Evolutionary conservation across 1,284 basidiomycete species (phyloP).

Genomic region (Ustilago nuda): DNA sequence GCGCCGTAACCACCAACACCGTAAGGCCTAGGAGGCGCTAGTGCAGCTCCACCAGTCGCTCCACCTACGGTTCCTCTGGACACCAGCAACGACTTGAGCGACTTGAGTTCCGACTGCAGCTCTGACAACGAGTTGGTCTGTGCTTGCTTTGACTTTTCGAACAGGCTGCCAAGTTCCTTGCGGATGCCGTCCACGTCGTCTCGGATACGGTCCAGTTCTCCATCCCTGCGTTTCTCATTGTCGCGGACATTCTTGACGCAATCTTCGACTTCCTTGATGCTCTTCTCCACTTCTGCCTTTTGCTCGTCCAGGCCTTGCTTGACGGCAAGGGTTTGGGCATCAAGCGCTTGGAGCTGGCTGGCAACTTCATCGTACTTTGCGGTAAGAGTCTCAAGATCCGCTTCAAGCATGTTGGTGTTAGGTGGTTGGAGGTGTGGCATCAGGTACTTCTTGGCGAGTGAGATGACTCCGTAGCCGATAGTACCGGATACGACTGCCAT

Average conservation of each 20-base stretch:
- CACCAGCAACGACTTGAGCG: constrained; percentile 90
- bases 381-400: constrained; percentile 83
- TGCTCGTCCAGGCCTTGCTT: constrained; percentile 84
- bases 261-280: constrained; percentile 82
- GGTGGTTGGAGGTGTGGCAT: constrained; percentile 92
- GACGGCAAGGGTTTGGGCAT: constrained; percentile 80
- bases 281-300: constrained; percentile 79
- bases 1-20: constrained; percentile 35
- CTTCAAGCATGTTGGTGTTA: constrained; percentile 86
- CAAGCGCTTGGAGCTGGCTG: constrained; percentile 77
- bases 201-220: constrained; percentile 87
- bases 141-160: constrained; percentile 88
- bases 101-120: constrained; percentile 93
- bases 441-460: constrained; percentile 91
- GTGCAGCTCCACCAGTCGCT: constrained; percentile 11
- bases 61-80: constrained; percentile 77
- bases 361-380: constrained; percentile 95
- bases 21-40: constrained; percentile 29
- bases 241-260: constrained; percentile 82
- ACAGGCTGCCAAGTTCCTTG: constrained; percentile 93
- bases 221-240: constrained; percentile 81
- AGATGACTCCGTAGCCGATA: constrained; percentile 85
- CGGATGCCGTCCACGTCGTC: constrained; percentile 75
- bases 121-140: constrained; percentile 77
- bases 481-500: constrained; percentile 91